phyloP scores from a whole-genome alignment of 2,329 filamentous ascomycete species.

The Exophiala bonariae region DNA sequence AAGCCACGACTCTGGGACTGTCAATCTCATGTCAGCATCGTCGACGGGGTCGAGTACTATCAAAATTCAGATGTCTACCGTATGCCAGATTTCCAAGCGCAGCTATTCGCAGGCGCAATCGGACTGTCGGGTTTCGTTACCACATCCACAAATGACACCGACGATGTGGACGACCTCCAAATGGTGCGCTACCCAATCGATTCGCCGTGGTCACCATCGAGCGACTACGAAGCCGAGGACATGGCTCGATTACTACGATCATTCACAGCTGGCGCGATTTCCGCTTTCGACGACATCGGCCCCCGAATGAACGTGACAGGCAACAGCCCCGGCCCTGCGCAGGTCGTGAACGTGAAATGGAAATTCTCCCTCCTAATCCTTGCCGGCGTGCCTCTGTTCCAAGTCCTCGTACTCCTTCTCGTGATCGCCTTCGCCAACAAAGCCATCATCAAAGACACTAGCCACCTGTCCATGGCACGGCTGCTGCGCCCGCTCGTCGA shows the following conservation, averaged over 20 bases:
- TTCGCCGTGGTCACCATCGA: conserved; percentile 33
- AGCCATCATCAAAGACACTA: conserved; percentile 25
- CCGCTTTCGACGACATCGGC: conserved; percentile 16
- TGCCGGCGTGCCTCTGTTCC: conserved; percentile 17
- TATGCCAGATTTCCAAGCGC: conserved; percentile 16
- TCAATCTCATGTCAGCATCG: conserved; percentile 12
- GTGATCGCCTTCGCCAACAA: conserved; percentile 21
- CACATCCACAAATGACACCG: not conserved
- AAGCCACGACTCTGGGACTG: conserved; percentile 21
- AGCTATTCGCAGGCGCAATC: conserved; percentile 21
- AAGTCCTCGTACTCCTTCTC: conserved; percentile 14
- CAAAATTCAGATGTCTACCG: conserved; percentile 3
- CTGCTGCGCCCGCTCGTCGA: conserved; percentile 22
- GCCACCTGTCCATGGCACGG: conserved; percentile 18
- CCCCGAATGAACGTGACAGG: conserved; percentile 64
- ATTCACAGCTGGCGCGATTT: conserved; percentile 19
- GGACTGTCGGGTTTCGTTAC: conserved; percentile 18
- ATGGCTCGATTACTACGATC: conserved; percentile 17
- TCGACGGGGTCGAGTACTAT: conserved; percentile 11
- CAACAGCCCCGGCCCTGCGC: conserved; percentile 66
- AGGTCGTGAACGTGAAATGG: conserved; percentile 82
- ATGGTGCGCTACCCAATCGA: conserved; percentile 13
- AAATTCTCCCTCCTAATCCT: conserved; percentile 15
- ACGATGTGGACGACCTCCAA: conserved; percentile 8
- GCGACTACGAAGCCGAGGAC: conserved; percentile 1